Evolutionary conservation across 2,329 filamentous ascomycete genomes (phyloP), one percentile per base, ranked within the genome.

Genomic region (Podosphaera aphanis): DNA sequence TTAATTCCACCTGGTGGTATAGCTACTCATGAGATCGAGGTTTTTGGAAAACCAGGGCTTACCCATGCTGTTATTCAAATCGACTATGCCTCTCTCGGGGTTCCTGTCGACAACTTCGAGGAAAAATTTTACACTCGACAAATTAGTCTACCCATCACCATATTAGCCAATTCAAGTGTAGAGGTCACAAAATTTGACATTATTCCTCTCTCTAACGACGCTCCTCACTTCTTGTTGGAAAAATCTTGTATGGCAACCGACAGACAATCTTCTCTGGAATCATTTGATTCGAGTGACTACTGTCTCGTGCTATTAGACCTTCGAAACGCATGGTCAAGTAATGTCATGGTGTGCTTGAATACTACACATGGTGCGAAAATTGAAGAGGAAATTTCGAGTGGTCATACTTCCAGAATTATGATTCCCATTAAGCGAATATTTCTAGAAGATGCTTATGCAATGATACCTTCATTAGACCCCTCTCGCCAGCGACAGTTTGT

Each of bases 141-240:
- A 57, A 70, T 93, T 15, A 77, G 78, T 16, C 67, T 93, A 23
- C 81, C 84, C 13, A 65, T 95, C 47, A 83, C 79, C 0, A 73
- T 94, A 15, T 94, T 88, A 4, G 88, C 95, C 42, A 94, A 94
- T 57, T 82, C 85, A 2, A 90, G 84, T 56, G 69, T 94, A 21
- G 84, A 94, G 56, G 66, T 94, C 8, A 70, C 77, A 29, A 72
- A 83, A 33, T 76, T 86, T 51, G 86, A 94, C 56, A 69, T 92
- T 16, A 61, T 90, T 29, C 77, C 84, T 0, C 69, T 93, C 10
- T 74, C 74, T 42, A 71, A 74, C 10, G 67, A 72, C 43, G 73
- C 90, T 45, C 78, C 79, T 1, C 60, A 59, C 25, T 63, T 68
- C 2, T 57, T 78, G 0, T 83, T 80, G 74, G 56, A 66, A 16